Conservation (phyloP, 192 early-diverging fungal species). For the Thoreauomyces humboldtii region DNA sequence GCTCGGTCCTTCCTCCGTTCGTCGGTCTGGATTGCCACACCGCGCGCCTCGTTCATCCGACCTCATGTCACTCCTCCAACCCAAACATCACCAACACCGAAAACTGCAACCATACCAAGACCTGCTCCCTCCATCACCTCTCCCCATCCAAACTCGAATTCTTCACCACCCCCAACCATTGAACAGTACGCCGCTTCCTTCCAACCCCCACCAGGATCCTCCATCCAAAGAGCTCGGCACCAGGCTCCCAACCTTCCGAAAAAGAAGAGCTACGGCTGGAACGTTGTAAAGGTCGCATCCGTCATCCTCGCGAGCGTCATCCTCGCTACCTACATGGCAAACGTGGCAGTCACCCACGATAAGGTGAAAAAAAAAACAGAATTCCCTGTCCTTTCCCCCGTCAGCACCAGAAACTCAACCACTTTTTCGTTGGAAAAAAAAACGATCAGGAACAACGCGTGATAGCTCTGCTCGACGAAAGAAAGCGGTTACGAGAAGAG, state of each 20-base stretch:
- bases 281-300: constrained; percentile 3
- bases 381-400: too few relatives aligned
- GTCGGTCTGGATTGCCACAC: too few relatives aligned
- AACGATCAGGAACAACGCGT: constrained; percentile 22
- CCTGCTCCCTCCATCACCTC: too few relatives aligned
- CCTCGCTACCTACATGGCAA: constrained; percentile 26
- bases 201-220: too few relatives aligned
- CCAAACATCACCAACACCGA: too few relatives aligned
- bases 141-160: too few relatives aligned
- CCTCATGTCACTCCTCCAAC: too few relatives aligned
- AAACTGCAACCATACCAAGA: too few relatives aligned
- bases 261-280: constrained; percentile 15
- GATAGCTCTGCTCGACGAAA: constrained; percentile 11
- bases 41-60: too few relatives aligned
- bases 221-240: background rate
- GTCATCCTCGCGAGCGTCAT: constrained; percentile 18
- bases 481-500: constrained; percentile 17
- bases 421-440: background rate
- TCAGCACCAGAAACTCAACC: background rate
- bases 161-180: too few relatives aligned
- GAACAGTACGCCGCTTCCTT: too few relatives aligned
- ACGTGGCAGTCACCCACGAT: constrained; percentile 27
- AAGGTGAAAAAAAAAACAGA: constrained; percentile 11
- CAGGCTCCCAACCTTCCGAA: background rate
- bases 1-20: too few relatives aligned